These are phyloP conservation scores for Fusarium ramigenum DNA, from an alignment of 2,329 filamentous ascomycete species.

Conservation along the genomic window DNA sequence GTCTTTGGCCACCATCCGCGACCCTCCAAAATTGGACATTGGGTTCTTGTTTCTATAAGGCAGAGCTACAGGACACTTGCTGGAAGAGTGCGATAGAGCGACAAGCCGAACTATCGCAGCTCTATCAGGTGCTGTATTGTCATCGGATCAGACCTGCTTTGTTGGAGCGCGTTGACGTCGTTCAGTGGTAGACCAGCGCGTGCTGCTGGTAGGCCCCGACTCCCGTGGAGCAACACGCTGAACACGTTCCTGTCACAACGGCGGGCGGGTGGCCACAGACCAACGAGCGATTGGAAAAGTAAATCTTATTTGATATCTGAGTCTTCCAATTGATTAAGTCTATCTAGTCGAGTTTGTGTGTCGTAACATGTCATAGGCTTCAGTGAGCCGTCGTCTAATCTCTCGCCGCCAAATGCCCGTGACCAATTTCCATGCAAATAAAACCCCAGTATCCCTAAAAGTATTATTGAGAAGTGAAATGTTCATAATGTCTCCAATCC, in stretches of 20 bases:
- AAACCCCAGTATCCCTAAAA: neutral
- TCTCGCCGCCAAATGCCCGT: neutral
- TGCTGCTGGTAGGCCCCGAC: neutral
- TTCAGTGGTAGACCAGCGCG: too few species aligned
- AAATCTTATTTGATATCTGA: too few species aligned
- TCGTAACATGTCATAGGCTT: slow-evolving; percentile 8
- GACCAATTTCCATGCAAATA: neutral
- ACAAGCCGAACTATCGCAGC: too few species aligned
- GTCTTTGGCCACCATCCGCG: neutral
- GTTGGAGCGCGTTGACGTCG: too few species aligned
- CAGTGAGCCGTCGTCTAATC: neutral
- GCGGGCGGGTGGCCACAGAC: neutral
- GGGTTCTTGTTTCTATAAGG: neutral
- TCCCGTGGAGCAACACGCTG: neutral
- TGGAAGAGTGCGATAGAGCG: neutral
- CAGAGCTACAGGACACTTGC: neutral
- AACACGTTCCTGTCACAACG: neutral
- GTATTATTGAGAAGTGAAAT: slow-evolving; percentile 19
- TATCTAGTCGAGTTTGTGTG: slow-evolving; percentile 3
- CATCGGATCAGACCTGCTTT: too few species aligned
- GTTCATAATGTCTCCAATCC: neutral
- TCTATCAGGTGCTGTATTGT: neutral
- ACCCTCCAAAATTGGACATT: neutral
- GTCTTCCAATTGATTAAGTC: neutral
- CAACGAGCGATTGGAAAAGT: neutral